Conservation (phyloP, 2,329 filamentous ascomycete genomes). For the Trichoderma atrobrunneum region DNA sequence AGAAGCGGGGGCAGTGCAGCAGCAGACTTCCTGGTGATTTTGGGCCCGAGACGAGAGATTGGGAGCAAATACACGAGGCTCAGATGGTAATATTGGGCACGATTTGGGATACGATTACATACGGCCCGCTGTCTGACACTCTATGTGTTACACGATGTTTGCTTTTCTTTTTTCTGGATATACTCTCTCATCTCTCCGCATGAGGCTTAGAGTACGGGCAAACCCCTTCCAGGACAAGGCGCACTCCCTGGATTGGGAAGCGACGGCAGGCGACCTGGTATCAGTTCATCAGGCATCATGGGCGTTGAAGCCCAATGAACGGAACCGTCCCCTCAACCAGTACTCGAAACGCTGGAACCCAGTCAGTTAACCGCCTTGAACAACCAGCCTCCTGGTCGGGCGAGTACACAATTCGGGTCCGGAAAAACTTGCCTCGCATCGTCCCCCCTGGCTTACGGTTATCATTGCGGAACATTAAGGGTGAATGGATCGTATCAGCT, state of each 20-base stretch:
- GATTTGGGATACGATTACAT: neutral
- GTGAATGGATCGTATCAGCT: neutral
- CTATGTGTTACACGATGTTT: neutral
- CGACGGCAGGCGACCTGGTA: neutral
- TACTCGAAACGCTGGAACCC: neutral
- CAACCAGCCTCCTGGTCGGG: neutral
- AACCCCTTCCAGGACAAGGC: neutral
- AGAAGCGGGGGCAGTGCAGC: neutral
- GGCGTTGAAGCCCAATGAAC: constrained; percentile 1
- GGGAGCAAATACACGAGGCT: neutral
- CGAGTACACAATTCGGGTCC: neutral
- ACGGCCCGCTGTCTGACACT: neutral
- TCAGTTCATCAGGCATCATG: neutral
- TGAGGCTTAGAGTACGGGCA: neutral
- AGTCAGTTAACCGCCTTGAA: neutral
- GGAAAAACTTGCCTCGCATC: neutral
- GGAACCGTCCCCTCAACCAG: neutral
- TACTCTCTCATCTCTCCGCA: neutral
- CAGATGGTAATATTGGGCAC: neutral
- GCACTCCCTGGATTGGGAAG: neutral
- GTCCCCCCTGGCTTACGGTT: neutral
- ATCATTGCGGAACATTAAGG: neutral
- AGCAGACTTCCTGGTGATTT: neutral
- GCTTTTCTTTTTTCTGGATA: neutral
- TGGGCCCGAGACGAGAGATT: neutral